Evolutionary conservation across 2,329 filamentous ascomycete genomes (phyloP).

Genomic region (Colletotrichum magnum): DNA sequence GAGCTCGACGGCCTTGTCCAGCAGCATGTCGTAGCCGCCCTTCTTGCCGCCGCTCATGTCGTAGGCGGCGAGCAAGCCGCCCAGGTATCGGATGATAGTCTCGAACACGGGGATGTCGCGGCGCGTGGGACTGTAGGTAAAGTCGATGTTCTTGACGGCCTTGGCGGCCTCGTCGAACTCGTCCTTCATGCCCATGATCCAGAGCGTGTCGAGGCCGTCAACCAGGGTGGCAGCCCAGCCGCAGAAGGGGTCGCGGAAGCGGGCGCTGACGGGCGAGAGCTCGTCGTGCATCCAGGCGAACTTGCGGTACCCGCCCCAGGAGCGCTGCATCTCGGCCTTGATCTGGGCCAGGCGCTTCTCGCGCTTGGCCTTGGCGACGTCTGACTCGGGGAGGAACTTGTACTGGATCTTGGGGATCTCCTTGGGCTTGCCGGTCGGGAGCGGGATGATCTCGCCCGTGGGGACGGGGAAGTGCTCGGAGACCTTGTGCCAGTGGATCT

Average conservation of each 20-base stretch:
- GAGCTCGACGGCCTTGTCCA: constrained; percentile 84
- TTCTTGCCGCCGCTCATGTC: constrained; percentile 79
- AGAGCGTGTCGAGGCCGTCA: constrained; percentile 85
- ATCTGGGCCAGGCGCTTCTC: constrained; percentile 75
- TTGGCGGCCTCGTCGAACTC: constrained; percentile 86
- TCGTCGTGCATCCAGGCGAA: constrained; percentile 92
- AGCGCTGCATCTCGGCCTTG: constrained; percentile 80
- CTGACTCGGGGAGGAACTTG: constrained; percentile 76
- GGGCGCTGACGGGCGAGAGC: constrained; percentile 78
- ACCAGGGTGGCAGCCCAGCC: constrained; percentile 92
- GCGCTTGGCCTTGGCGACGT: constrained; percentile 72
- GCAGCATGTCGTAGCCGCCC: constrained; percentile 73
- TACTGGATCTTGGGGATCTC: constrained; percentile 84
- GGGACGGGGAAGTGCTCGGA: constrained; percentile 84
- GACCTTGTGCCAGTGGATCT: constrained; percentile 80
- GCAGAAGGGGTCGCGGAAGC: constrained; percentile 84
- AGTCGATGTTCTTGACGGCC: constrained; percentile 82
- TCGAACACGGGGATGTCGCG: constrained; percentile 90
- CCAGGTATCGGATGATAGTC: constrained; percentile 91
- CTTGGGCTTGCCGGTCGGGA: constrained; percentile 81
- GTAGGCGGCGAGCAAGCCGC: constrained; percentile 87
- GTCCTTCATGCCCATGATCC: constrained; percentile 85
- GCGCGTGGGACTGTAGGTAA: constrained; percentile 76
- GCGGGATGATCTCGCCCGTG: constrained; percentile 76
- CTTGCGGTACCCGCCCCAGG: constrained; percentile 86